Evolutionary conservation across 805 yeast genomes (phyloP), one percentile per base, ranked within the genome.

Genomic region (Tanozyma kutaoensis): DNA sequence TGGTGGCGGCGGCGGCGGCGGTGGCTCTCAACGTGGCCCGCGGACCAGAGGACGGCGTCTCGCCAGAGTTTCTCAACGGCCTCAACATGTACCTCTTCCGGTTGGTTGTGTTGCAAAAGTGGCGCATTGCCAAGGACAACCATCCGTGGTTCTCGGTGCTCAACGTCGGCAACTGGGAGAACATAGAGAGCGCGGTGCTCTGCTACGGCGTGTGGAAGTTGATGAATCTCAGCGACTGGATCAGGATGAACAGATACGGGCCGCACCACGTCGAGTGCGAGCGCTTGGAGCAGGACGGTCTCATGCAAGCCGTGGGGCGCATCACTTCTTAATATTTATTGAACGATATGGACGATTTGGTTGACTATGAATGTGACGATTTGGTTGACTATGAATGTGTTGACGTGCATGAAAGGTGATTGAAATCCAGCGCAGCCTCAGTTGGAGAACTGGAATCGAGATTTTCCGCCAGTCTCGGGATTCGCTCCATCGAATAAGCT

Each of bases 81-180:
- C 28, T 56, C 30, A 52, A 47, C 35, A 29, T 50, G 25, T 57
- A 58, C 34, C 38, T 58, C 18, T 34, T 52, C 24, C 41, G 55
- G 27, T 36, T 57, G 27, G 44, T 57, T 2, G 33, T 57, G n/a
- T 33, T 58, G 17, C 53, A 58, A 8, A 58, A 57, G 34, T 58
- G 66, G 66, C 43, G 66, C 22, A 55, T 54, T 19, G 30, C 44
- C 19, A 58, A 57, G 37, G 61, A 53, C 14, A 50, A 52, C 39
- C 59, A 53, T 32, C 60, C 59, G 1, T 35, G 39, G 32, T 51
- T 58, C 35, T 43, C 36, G 19, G 10, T 32, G 12, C 30, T 55
- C 17, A 43, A 39, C 16, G 29, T 46, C 12, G 40, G 36, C 12
- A 39, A 46, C 9, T 58, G 63, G 62, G 43, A 40, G 22, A 36